Conservation (phyloP, 139 green algal genomes). For the Chlamydomonas asymmetrica region DNA sequence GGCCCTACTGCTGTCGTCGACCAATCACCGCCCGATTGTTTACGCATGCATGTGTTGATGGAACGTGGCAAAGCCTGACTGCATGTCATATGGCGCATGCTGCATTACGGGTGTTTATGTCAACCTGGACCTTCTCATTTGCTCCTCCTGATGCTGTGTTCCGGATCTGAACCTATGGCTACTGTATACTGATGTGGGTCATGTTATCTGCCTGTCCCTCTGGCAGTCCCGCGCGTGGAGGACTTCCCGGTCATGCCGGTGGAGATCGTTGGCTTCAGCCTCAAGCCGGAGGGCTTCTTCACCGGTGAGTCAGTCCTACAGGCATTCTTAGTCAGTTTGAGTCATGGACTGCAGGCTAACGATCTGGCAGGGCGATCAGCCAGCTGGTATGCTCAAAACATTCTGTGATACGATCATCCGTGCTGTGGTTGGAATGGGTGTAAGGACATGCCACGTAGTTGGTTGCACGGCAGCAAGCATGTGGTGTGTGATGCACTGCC, state of each 20-base stretch:
- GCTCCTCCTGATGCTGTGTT: background rate
- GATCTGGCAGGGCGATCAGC: too few species aligned
- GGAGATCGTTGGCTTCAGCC: slow-evolving; percentile 64
- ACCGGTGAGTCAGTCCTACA: background rate
- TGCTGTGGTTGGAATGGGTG: background rate
- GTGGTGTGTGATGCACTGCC: too few species aligned
- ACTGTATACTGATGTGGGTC: background rate
- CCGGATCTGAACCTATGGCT: background rate
- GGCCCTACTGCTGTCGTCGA: background rate
- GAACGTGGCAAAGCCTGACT: too few species aligned
- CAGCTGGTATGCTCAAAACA: too few species aligned
- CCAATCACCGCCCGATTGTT: background rate
- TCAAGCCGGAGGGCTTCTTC: slow-evolving; percentile 76
- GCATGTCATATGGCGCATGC: too few species aligned
- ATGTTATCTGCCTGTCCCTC: background rate
- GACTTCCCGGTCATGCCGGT: slow-evolving; percentile 89
- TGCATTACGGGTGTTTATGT: too few species aligned
- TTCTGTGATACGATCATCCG: background rate
- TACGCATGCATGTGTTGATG: too few species aligned
- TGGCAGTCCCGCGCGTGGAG: slow-evolving; percentile 44
- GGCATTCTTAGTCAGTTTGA: background rate
- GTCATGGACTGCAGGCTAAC: background rate
- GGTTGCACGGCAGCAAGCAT: too few species aligned
- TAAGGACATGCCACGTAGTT: too few species aligned
- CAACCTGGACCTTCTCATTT: background rate